Conservation (phyloP, 2,329 filamentous ascomycete genomes). For the Teratosphaeria viscida region DNA sequence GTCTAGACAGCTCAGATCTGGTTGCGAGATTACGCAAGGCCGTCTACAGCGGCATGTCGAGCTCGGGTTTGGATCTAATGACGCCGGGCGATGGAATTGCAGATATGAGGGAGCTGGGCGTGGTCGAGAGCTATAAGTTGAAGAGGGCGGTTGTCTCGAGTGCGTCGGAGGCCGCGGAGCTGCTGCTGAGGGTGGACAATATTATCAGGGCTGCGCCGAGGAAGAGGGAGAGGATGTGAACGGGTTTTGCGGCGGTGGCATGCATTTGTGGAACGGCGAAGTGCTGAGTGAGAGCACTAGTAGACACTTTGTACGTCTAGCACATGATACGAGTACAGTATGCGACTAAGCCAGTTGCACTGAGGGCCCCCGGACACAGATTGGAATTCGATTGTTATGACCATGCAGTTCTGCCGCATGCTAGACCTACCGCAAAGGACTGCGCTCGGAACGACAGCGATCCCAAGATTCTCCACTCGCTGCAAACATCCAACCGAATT, state of each 20-base stretch:
- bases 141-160: constrained; percentile 97
- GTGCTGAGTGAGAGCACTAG: background rate
- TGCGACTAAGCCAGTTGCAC: background rate
- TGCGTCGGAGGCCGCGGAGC: constrained; percentile 90
- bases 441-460: too few relatives aligned
- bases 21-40: constrained; percentile 85
- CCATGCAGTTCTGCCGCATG: too few relatives aligned
- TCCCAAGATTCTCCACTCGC: too few relatives aligned
- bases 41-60: constrained; percentile 89
- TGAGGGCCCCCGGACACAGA: background rate
- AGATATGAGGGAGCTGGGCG: constrained; percentile 90
- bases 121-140: constrained; percentile 97
- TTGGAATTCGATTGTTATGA: background rate
- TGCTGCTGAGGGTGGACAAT: constrained; percentile 89
- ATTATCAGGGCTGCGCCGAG: constrained; percentile 92
- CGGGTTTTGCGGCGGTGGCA: background rate
- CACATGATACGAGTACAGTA: background rate
- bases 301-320: background rate
- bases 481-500: too few relatives aligned
- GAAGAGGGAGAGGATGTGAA: constrained; percentile 63
- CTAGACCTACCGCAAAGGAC: too few relatives aligned
- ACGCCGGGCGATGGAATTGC: constrained; percentile 84
- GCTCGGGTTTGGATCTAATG: constrained; percentile 79
- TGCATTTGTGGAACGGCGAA: background rate
- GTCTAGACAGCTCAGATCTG: constrained; percentile 88